Conservation (phyloP, 139 green algal species). For the Astrephomene gubernaculifera region DNA sequence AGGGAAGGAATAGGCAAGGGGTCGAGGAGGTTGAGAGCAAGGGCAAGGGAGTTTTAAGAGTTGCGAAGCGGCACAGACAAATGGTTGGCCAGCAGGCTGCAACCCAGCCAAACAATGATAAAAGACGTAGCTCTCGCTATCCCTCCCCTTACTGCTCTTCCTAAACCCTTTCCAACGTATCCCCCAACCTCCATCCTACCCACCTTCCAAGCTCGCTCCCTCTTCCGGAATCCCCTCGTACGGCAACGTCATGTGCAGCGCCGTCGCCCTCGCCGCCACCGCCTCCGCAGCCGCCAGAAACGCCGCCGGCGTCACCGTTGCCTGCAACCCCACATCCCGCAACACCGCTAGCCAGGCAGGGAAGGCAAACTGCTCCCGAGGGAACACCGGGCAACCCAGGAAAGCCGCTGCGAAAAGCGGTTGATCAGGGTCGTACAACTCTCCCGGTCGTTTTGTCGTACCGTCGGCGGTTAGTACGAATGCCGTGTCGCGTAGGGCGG, state of each 20-base stretch:
- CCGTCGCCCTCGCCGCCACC: conserved; percentile 36
- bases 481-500: conserved; percentile 50
- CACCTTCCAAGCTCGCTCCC: conserved; percentile 22
- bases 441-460: not conserved
- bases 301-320: conserved; percentile 32
- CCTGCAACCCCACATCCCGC: conserved; percentile 48
- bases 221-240: conserved; percentile 11
- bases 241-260: conserved; percentile 29
- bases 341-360: conserved; percentile 64
- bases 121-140: no score
- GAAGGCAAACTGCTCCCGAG: conserved; percentile 54
- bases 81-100: no score
- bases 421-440: conserved; percentile 73
- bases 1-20: no score
- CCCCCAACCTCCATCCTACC: not conserved
- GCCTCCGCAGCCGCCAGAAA: conserved; percentile 57
- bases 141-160: no score
- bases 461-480: conserved; percentile 61
- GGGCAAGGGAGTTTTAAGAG: no score
- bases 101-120: no score
- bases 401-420: conserved; percentile 70
- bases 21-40: no score
- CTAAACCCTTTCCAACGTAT: no score
- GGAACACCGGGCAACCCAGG: conserved; percentile 57
- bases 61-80: no score